Base-by-base conservation (phyloP, 495 filamentous ascomycete species). In the Podospora comata region DNA sequence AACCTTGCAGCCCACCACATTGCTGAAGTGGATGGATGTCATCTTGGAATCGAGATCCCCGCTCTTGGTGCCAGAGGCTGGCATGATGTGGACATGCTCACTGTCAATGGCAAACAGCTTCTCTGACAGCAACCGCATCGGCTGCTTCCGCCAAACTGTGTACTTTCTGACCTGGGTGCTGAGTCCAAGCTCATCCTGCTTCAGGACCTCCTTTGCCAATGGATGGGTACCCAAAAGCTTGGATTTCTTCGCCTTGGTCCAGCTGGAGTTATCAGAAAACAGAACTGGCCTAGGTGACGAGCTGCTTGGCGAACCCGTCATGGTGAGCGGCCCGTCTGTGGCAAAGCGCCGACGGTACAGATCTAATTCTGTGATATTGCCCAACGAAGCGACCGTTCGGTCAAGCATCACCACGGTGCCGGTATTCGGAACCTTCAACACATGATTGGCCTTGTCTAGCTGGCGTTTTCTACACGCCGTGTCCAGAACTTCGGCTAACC, bases 41-140 rank as follows among this genome's bases (percentile, higher is more conserved):
- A 91, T 92, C 79, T 97, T 98, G 20, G 85, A 84, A 79, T 84
- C 88, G 0, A 85, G 87, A 44, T 87, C 86, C 32, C 84, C 82
- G 62, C 83, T 79, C 72, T 86, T 87, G 39, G 84, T 84, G 30
- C 82, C 79, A 4, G 84, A 84, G 0, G 83, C 82, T 4, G 95
- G 93, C 84, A 96, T 90, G 71, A 98, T 93, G 78, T 97, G 95
- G 76, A 99, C 87, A 72, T 96, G 97, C 75, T 99, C 95, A 59
- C 92, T 92, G 74, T 98, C 95, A 69, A 99, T 92, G 6, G 91
- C 90, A 28, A 99, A 82, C 16, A 96, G 87, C 54, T 91, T 88
- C 74, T 92, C 88, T 4, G 92, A 88, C 48, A 95, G 89, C 76
- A 99, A 92, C 30, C 92, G 89, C 92, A 97, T 97, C 20, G 92